Percentiles rank a stretch among this genome's conserved stretches.
Evolutionary conservation across 352 stramenopile genomes (phyloP).

Genomic region (Pythium phragmiticola): DNA sequence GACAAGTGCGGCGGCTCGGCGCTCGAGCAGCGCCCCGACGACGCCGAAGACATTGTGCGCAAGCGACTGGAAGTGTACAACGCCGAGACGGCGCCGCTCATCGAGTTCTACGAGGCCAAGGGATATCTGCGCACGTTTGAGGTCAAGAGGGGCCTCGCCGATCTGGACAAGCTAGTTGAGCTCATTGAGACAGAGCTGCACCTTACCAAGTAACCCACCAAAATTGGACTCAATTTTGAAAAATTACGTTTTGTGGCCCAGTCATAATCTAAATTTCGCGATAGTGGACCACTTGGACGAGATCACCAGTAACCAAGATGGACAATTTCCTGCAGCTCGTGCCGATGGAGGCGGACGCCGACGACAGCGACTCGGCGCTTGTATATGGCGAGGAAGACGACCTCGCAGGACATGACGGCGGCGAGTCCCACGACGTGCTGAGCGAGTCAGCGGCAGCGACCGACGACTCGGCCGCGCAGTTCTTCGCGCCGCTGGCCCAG

Average conservation of each 20-base stretch:
- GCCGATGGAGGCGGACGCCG: conserved; percentile 35
- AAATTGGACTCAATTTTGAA: conserved; percentile 7
- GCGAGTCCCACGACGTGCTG: conserved; percentile 34
- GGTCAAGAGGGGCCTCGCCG: conserved; percentile 82
- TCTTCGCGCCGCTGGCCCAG: conserved; percentile 19
- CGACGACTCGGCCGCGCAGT: conserved; percentile 17
- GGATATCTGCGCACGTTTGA: conserved; percentile 82
- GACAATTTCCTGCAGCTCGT: conserved; percentile 67
- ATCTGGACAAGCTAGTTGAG: conserved; percentile 73
- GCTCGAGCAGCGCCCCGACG: conserved; percentile 82
- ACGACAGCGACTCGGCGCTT: conserved; percentile 35
- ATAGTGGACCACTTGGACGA: background rate
- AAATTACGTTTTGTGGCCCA: background rate
- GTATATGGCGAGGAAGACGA: conserved; percentile 54
- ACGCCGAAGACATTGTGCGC: conserved; percentile 76
- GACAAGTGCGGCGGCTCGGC: conserved; percentile 73
- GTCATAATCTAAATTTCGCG: too few relatives aligned
- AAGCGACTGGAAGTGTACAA: conserved; percentile 89
- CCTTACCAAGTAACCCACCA: conserved; percentile 33
- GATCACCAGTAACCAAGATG: conserved; percentile 22
- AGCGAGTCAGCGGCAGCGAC: conserved; percentile 9
- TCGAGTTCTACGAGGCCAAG: conserved; percentile 84
- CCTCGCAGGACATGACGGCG: conserved; percentile 29
- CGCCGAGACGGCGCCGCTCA: conserved; percentile 80
- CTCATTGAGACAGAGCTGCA: conserved; percentile 66